A percentile compares a stretch with the other conserved stretches of the same genome.
These are phyloP conservation scores for Datura wrightii DNA, from an alignment of 257 asterid genomes.

Conservation along the genomic window DNA sequence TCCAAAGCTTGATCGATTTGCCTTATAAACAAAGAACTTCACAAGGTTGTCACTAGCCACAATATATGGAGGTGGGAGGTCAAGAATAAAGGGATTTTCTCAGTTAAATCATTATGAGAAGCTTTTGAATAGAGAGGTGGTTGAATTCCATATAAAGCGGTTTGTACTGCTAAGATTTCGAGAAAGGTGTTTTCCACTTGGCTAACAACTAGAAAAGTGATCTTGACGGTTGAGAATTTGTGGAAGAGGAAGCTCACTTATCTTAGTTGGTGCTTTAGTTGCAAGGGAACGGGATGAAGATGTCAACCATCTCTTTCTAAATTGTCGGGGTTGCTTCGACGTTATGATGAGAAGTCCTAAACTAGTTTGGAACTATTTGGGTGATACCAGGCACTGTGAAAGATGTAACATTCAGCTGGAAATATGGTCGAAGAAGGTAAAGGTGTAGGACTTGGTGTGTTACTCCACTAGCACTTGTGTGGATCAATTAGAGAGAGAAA, in stretches of 20 bases:
- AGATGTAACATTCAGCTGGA: not conserved
- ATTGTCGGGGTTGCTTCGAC: not conserved
- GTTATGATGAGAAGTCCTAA: not conserved
- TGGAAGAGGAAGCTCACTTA: not conserved
- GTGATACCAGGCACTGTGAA: not conserved
- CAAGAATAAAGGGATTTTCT: not conserved
- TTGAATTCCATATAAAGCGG: not conserved
- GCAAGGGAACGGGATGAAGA: not conserved
- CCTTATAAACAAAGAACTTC: not conserved
- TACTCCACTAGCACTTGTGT: not conserved
- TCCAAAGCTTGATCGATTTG: not conserved
- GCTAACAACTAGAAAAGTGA: not conserved
- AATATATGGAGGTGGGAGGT: not conserved
- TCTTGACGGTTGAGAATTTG: not conserved
- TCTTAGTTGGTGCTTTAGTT: not conserved
- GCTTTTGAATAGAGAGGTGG: not conserved
- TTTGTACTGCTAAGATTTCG: not conserved
- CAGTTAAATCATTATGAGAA: not conserved
- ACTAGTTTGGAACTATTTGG: not conserved
- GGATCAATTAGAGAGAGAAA: not conserved
- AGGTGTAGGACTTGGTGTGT: not conserved
- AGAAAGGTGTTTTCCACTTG: not conserved
- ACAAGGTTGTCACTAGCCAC: not conserved
- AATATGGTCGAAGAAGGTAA: not conserved
- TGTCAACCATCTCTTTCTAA: not conserved